Base-by-base conservation (phyloP, 345 rosid genomes). In the Rhizophora mangle region DNA sequence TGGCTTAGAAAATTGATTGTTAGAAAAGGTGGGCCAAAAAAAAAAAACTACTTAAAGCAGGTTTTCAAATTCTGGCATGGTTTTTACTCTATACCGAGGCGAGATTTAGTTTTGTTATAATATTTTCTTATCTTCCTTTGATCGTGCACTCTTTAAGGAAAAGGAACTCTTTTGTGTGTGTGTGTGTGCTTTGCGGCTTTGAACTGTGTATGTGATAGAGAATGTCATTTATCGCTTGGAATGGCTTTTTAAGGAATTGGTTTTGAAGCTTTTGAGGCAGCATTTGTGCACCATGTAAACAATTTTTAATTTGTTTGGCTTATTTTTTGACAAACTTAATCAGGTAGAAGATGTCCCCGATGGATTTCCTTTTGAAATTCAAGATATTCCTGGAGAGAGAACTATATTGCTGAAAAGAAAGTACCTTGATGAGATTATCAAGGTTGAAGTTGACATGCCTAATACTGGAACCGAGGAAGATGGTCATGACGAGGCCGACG, bases 311-410 rank as follows among this genome's bases (percentile, higher is more conserved):
- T 20, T 20, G 36, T 54, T 26, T 63, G 10, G 60, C 10, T 2
- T 55, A 22, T 1, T 9, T 19, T 34, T 20, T 13, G 49, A 43
- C 1, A 4, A 43, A 11, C 49, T 43, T 3, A 8, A 22, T 62
- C 69, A 79, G 78, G 60, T 52, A 51, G 79, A 80, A 15, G 73
- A 80, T 2, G 60, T 70, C 26, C 87, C 96, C 3, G 72, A 75
- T 27, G 85, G 56, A 0, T 87, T 89, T 66, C 87, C 88, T 49
- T 89, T 87, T 26, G 67, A 79, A 62, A 83, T 87, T 29, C 67
- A 80, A 47, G 92, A 89, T 77, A 69, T 56, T 29, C 78, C 82
- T 22, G 90, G 92, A 56, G 89, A 89, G 71, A 78, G 85, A 68
- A 82, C 85, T 29, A 8, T 89, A 30, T 34, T 67, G 6, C 69